phyloP scores from a whole-genome alignment of 208 protist genomes.

The Trypanosoma scelopori region DNA sequence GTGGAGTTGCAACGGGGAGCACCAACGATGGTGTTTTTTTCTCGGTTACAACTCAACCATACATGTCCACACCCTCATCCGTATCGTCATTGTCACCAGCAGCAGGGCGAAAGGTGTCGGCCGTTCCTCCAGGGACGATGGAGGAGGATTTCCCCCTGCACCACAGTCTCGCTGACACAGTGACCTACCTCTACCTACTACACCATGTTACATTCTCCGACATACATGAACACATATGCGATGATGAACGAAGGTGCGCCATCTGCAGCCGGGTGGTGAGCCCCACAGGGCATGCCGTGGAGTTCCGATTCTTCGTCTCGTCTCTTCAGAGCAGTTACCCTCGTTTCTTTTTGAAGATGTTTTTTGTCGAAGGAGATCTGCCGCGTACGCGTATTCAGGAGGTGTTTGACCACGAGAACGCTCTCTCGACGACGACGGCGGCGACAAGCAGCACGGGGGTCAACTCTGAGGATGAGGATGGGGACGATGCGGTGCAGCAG shows the following conservation, averaged over 20 bases:
- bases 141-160: not conserved
- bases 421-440: not conserved
- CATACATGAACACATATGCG: slow-evolving; percentile 44
- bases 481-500: not conserved
- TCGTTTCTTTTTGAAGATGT: slow-evolving; percentile 64
- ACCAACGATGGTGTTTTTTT: slow-evolving; percentile 11
- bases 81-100: slow-evolving; percentile 7
- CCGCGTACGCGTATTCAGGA: slow-evolving; percentile 40
- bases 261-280: slow-evolving; percentile 62
- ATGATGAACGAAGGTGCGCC: slow-evolving; percentile 56
- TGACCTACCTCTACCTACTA: slow-evolving; percentile 63
- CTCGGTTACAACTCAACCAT: not conserved
- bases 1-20: not conserved
- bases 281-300: slow-evolving; percentile 53
- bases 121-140: too few species aligned
- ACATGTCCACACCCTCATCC: not conserved
- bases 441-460: not conserved
- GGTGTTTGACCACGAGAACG: slow-evolving; percentile 28
- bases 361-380: slow-evolving; percentile 48
- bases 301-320: slow-evolving; percentile 68
- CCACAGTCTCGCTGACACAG: slow-evolving; percentile 37
- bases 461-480: not conserved
- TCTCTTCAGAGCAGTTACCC: slow-evolving; percentile 40
- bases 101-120: not conserved
- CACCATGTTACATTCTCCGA: slow-evolving; percentile 60